Base-by-base conservation (phyloP, 768 basidiomycete genomes). In the Zangia roseola region DNA sequence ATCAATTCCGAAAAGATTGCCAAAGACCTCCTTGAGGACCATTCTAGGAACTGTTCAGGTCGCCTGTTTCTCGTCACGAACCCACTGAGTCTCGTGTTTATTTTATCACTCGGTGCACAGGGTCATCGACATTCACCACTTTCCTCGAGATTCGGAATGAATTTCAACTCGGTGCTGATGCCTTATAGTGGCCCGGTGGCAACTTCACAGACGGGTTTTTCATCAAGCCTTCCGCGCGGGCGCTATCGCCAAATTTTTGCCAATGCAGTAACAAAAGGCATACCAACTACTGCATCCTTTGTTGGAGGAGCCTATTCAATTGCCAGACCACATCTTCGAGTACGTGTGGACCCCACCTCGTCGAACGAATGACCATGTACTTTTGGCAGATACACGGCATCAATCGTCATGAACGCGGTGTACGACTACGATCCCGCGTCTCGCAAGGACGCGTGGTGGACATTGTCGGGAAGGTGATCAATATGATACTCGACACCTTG, bases 31-130 rank as follows among this genome's bases (percentile, higher is more conserved):
- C 67, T 82, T 30, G 78, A 80, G 35, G 54, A 63, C 28, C 72
- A 75, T 8, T 74, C 75, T 2, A 57, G 54, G 10, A 72, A 76
- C 37, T 80, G 79, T 52, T 79, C 79, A 5, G 77, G 76, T 56
- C 69, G 81, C 14, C 79, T 79, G 5, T 47, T 5, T 10, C 35
- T 64, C 20, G 44, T 57, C 20, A 59, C 48, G 4, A 51, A 48
- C 6, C 33, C 50, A 10, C 13, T 54, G 20, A 43, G 54, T 35
- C 8, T 20, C 19, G n/a, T n/a, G n/a, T n/a, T n/a, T n/a, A n/a
- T n/a, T n/a, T n/a, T n/a, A n/a, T n/a, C n/a, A n/a, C n/a, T n/a
- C n/a, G n/a, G n/a, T n/a, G n/a, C n/a, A n/a, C n/a, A n/a, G n/a
- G n/a, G n/a, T n/a, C n/a, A n/a, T n/a, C n/a, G n/a, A n/a, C n/a